These are phyloP conservation scores for Neurospora sublineolata DNA, from an alignment of 495 filamentous ascomycete genomes.

Conservation along the genomic window DNA sequence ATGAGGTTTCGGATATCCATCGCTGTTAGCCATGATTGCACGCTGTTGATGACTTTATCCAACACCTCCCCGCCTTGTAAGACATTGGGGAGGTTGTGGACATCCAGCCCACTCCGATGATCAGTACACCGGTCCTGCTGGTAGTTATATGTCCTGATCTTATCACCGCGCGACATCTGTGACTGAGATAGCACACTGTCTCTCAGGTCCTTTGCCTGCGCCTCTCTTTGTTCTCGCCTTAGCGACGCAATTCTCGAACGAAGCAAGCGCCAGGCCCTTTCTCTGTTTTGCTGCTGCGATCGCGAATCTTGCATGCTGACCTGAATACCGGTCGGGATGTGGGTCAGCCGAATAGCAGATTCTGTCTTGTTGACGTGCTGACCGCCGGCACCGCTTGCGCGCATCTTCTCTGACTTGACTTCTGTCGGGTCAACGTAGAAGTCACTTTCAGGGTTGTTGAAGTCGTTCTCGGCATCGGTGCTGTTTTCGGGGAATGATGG, in stretches of 20 bases:
- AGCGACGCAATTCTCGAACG: slow-evolving; percentile 73
- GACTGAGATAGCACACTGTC: slow-evolving; percentile 67
- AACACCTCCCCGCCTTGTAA: slow-evolving; percentile 60
- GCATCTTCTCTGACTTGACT: slow-evolving; percentile 81
- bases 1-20: slow-evolving; percentile 61
- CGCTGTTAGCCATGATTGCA: slow-evolving; percentile 66
- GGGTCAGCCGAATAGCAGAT: slow-evolving; percentile 85
- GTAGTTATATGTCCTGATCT: slow-evolving; percentile 93
- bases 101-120: slow-evolving; percentile 72
- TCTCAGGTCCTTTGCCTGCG: slow-evolving; percentile 59
- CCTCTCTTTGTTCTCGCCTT: slow-evolving; percentile 73
- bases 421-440: slow-evolving; percentile 83
- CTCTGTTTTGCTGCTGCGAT: slow-evolving; percentile 81
- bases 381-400: slow-evolving; percentile 80
- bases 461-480: slow-evolving; percentile 40
- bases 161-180: slow-evolving; percentile 79
- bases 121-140: slow-evolving; percentile 88
- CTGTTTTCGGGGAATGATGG: slow-evolving; percentile 62
- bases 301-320: slow-evolving; percentile 87
- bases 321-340: slow-evolving; percentile 73
- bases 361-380: slow-evolving; percentile 99
- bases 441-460: slow-evolving; percentile 75
- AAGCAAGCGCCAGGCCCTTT: slow-evolving; percentile 74
- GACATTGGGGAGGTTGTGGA: slow-evolving; percentile 74
- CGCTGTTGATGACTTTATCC: slow-evolving; percentile 70